Evolutionary conservation across 495 filamentous ascomycete genomes (phyloP), one percentile per base, ranked within the genome.

Genomic region (Penicillium waksmanii): DNA sequence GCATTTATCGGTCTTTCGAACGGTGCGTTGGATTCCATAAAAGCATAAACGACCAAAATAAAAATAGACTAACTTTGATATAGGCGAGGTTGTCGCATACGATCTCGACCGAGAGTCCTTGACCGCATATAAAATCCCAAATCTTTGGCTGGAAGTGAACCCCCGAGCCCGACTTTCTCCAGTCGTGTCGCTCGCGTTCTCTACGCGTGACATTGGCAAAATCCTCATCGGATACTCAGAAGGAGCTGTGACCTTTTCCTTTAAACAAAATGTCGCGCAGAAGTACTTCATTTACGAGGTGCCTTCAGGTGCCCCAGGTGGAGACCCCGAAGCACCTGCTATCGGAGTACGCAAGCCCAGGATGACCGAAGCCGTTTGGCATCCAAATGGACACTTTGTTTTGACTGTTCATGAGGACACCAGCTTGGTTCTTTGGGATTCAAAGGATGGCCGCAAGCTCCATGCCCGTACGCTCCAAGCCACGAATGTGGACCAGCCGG

Each of bases 381-480:
- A 98, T 75, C 95, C 95, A 1, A 96, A 93, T 25, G 95, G 95
- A 0, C 95, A 90, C 0, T 98, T 98, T 65, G 73, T 97, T 40
- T 70, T 93, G 53, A 96, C 91, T 0, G 88, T 89, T 11, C 89
- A 98, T 65, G 93, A 97, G 60, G 94, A 98, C 69, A 87, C 87
- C 3, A 94, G 88, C 58, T 68, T 98, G 34, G 95, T 94, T 0
- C 85, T 98, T 51, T 98, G 96, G 96, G 96, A 98, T 77, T 77
- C 89, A 3, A 96, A 92, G 62, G 96, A 97, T 67, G 95, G 93
- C 9, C 86, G 92, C 46, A 80, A 95, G 31, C 77, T 98, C 13
- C 84, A 92, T 79, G 92, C 93, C 11, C 78, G 96, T 61, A 96
- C 90, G 4, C 73, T 97, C 21, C 83, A 89, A 60, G 84, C 88